Evolutionary conservation across 176 grass and related monocot species (phyloP), one percentile per base, ranked within the genome.

Genomic region (barley (Hordeum vulgare)): DNA sequence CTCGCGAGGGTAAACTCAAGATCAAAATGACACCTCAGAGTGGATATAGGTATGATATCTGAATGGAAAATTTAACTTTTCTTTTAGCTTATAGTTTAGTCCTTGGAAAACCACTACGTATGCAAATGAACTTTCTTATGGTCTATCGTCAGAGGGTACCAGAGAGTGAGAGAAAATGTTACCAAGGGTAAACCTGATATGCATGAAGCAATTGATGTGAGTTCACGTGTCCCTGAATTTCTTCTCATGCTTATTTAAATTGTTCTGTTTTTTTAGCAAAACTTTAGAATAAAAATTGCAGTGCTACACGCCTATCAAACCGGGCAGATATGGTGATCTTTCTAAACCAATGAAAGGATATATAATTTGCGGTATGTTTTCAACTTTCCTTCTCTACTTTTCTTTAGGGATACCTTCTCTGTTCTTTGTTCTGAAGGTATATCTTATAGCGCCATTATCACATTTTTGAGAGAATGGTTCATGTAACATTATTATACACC

Each of bases 181-280:
- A 98, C 96, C 24, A 91, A 91, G 56, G 96, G 93, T 39, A 92
- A 93, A 71, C 96, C 80, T 73, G 93, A 98, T 40, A 98, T 98
- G 96, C 96, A 98, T 34, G 96, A 98, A 92, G 96, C 93, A 24
- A 93, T 98, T 71, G 89, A 95, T 93, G n/a, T n/a, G n/a, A n/a
- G n/a, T n/a, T n/a, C n/a, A n/a, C n/a, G n/a, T n/a, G n/a, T n/a
- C n/a, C n/a, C n/a, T n/a, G n/a, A n/a, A n/a, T n/a, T n/a, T n/a
- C n/a, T n/a, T n/a, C n/a, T n/a, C n/a, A n/a, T n/a, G n/a, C n/a
- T n/a, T n/a, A n/a, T n/a, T n/a, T n/a, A n/a, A n/a, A n/a, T n/a
- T n/a, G n/a, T n/a, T n/a, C n/a, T n/a, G n/a, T n/a, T n/a, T n/a
- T n/a, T n/a, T n/a, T n/a, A n/a, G n/a, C n/a, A n/a, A n/a, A n/a